phyloP scores from a whole-genome alignment of 1,139 yeast species.

The Blastobotrys buckinghamii region DNA sequence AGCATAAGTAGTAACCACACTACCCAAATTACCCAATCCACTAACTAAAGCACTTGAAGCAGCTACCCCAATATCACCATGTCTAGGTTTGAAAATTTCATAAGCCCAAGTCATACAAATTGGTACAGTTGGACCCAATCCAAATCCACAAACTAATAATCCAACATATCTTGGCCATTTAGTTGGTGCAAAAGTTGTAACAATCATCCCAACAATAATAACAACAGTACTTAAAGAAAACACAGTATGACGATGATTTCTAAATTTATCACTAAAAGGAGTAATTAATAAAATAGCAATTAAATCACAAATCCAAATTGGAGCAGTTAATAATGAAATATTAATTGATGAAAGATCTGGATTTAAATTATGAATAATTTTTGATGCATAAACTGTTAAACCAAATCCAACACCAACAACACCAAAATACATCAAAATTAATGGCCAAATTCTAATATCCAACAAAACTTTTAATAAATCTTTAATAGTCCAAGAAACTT shows the following conservation, averaged over 20 bases:
- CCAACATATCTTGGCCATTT: slow-evolving; percentile 80
- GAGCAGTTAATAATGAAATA: slow-evolving; percentile 74
- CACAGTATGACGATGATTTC: slow-evolving; percentile 50
- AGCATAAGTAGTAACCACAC: slow-evolving; percentile 81
- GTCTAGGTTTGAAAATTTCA: slow-evolving; percentile 61
- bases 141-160: slow-evolving; percentile 72
- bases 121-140: slow-evolving; percentile 88
- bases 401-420: slow-evolving; percentile 89
- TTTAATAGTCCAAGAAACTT: slow-evolving; percentile 52
- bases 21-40: slow-evolving; percentile 81
- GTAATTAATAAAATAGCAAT: slow-evolving; percentile 72
- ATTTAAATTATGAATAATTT: slow-evolving; percentile 64
- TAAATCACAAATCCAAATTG: slow-evolving; percentile 83
- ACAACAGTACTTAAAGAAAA: slow-evolving; percentile 58
- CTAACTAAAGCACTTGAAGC: slow-evolving; percentile 77
- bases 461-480: slow-evolving; percentile 53
- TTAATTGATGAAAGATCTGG: slow-evolving; percentile 60
- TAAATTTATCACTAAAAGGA: slow-evolving; percentile 70
- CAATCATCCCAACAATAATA: slow-evolving; percentile 68
- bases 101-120: slow-evolving; percentile 84
- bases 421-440: slow-evolving; percentile 83
- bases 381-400: slow-evolving; percentile 77
- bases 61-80: slow-evolving; percentile 84
- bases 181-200: slow-evolving; percentile 68
- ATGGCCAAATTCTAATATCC: slow-evolving; percentile 72